Evolutionary conservation across 306 rosid genomes (phyloP).

Genomic region (Quercus alba): DNA sequence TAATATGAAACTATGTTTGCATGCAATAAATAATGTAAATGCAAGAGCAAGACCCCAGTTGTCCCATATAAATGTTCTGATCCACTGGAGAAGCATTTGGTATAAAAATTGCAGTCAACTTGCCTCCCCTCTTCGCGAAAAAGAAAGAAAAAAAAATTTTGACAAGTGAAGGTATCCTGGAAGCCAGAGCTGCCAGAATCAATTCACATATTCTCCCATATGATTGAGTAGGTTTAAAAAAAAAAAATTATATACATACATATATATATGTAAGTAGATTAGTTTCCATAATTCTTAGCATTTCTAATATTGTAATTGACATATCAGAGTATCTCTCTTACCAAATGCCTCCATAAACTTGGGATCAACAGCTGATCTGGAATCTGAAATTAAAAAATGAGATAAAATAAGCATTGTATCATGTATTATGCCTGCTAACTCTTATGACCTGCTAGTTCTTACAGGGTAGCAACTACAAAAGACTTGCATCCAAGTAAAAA

Average conservation of each 20-base stretch:
- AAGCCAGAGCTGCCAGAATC: background rate
- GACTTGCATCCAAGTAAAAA: background rate
- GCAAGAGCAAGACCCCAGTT: background rate
- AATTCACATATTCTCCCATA: background rate
- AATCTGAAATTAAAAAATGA: constrained; percentile 61
- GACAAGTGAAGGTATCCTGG: background rate
- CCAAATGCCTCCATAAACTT: constrained; percentile 86
- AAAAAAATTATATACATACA: no score
- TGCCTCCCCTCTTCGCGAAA: constrained; percentile 1
- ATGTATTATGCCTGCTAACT: constrained; percentile 7
- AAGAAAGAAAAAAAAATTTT: background rate
- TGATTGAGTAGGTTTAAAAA: background rate
- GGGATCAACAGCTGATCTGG: constrained; percentile 67
- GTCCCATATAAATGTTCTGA: background rate
- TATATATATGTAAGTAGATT: no score
- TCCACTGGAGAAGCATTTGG: background rate
- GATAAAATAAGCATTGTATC: constrained; percentile 14
- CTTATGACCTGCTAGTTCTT: constrained; percentile 1
- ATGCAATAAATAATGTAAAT: background rate
- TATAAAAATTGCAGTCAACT: background rate
- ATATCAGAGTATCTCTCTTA: constrained; percentile 39
- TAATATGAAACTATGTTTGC: background rate
- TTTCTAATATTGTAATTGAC: constrained; percentile 13
- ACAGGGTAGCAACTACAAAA: background rate
- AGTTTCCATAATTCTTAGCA: constrained; percentile 1